Conservation (phyloP, 306 rosid species). For the Cercis canadensis region DNA sequence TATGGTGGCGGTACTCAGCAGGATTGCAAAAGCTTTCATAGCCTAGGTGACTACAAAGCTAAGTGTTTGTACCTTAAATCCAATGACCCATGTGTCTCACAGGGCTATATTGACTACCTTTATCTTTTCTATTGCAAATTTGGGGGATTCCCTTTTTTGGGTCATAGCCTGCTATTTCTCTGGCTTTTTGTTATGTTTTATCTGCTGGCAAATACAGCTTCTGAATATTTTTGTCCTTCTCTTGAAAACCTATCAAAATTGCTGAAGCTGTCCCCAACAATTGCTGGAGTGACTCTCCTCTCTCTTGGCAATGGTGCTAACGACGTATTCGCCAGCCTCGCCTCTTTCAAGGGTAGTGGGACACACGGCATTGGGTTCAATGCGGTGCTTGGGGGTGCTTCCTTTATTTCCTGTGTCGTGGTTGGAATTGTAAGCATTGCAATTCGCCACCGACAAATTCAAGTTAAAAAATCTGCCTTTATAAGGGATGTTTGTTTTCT, state of each 20-base stretch:
- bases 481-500: slow-evolving; percentile 56
- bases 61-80: slow-evolving; percentile 56
- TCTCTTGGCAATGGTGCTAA: slow-evolving; percentile 63
- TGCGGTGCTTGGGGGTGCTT: slow-evolving; percentile 58
- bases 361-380: slow-evolving; percentile 51
- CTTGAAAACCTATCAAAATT: slow-evolving; percentile 53
- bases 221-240: slow-evolving; percentile 65
- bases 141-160: slow-evolving; percentile 48
- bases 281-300: slow-evolving; percentile 69
- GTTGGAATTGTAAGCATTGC: slow-evolving; percentile 55
- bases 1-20: slow-evolving; percentile 7
- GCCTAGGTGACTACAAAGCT: slow-evolving; percentile 40
- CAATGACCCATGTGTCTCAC: slow-evolving; percentile 53
- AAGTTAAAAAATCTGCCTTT: slow-evolving; percentile 48
- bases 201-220: slow-evolving; percentile 56
- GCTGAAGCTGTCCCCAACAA: slow-evolving; percentile 56
- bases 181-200: slow-evolving; percentile 63
- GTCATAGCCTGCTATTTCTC: slow-evolving; percentile 47
- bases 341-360: slow-evolving; percentile 50
- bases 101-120: slow-evolving; percentile 55
- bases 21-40: slow-evolving; percentile 46
- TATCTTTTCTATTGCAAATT: slow-evolving; percentile 64
- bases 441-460: slow-evolving; percentile 24
- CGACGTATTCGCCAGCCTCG: slow-evolving; percentile 58
- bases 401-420: slow-evolving; percentile 62